Conservation (phyloP, 257 asterid species). For the Solanum virginianum region DNA sequence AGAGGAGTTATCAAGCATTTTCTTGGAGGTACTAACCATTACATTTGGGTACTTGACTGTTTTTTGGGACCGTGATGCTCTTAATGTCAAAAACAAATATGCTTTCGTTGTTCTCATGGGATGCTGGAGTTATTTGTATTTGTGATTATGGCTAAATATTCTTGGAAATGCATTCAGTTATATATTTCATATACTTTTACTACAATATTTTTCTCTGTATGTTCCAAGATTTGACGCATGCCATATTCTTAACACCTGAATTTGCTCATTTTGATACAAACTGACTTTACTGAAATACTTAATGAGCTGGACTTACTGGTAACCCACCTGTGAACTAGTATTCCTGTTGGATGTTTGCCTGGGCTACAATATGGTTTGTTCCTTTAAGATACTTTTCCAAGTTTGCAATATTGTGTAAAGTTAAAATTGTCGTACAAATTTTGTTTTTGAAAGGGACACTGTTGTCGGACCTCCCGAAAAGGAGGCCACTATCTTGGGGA, state of each 20-base stretch:
- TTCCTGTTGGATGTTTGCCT: not conserved
- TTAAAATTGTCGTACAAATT: not conserved
- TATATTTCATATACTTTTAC: not conserved
- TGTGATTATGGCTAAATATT: not conserved
- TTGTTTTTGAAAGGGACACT: not conserved
- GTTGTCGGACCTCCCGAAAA: not conserved
- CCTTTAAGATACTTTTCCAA: not conserved
- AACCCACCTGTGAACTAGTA: not conserved
- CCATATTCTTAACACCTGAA: not conserved
- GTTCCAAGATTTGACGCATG: not conserved
- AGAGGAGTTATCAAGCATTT: slow-evolving; percentile 88
- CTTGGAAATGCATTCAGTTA: not conserved
- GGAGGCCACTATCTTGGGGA: not conserved
- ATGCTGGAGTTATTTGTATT: not conserved
- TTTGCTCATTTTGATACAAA: not conserved
- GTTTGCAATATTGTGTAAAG: not conserved
- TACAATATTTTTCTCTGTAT: not conserved
- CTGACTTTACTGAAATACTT: not conserved
- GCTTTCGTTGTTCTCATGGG: not conserved
- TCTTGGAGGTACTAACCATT: slow-evolving; percentile 56
- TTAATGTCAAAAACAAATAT: not conserved
- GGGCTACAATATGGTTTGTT: not conserved
- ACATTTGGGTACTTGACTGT: not conserved
- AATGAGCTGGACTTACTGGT: not conserved
- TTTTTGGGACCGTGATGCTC: not conserved